Evolutionary conservation across 768 basidiomycete species (phyloP), one percentile per base, ranked within the genome.

Genomic region (Mycena vulgaris): DNA sequence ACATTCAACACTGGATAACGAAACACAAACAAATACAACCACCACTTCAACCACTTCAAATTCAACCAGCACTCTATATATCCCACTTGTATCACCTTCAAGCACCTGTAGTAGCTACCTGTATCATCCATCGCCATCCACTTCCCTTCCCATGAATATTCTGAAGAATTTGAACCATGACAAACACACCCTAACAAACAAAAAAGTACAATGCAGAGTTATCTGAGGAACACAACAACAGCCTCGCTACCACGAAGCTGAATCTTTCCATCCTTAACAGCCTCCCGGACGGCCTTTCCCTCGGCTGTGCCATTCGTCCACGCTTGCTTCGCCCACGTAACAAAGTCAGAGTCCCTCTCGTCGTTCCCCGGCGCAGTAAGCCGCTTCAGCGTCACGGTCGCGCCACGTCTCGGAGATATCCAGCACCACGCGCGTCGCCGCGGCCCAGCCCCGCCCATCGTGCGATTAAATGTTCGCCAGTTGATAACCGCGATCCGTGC

Each of bases 241-340:
- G 71, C 79, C 69, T 80, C 78, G 52, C 77, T 79, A 8, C 78
- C 77, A 13, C 75, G 63, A 2, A 81, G 52, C 28, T 52, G 66
- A 23, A 81, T 75, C 28, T 55, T 67, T 0, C 75, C 75, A 40
- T 70, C 53, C 47, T 69, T 14, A 21, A 72, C 57, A n/a, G 61
- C 56, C 68, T 82, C 80, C 5, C 74, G 53, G 1, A 52, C 64
- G 62, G 75, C 76, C 27, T 33, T 51, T 21, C 79, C 80, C 65
- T 7, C 2, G 4, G 80, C 78, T 8, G 72, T 76, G 5, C 80
- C 80, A 58, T 76, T 77, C 31, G 66, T 70, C 71, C 75, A 81
- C 37, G 74, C 75, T 72, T 82, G 81, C 5, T 79, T 78, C 5
- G 76, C 78, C 78, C 79, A 81, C 33, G 74, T 77, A 37, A 73